Conservation (phyloP, 139 green algal genomes). For the Chlorella ohadii region DNA sequence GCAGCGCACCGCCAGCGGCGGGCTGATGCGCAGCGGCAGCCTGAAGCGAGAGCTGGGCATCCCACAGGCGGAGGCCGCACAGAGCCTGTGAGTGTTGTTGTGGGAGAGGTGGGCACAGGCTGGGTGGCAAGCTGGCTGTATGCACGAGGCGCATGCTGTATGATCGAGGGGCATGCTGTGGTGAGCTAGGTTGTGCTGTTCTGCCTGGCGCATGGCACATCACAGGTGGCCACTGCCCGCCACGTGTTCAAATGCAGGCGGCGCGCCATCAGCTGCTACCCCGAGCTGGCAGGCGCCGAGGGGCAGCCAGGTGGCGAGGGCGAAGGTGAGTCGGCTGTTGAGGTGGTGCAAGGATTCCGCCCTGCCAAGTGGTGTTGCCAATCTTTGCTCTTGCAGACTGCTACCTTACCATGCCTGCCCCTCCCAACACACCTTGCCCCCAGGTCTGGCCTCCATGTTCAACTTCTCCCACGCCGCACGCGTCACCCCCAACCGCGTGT, state of each 20-base stretch:
- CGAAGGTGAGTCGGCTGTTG: neutral
- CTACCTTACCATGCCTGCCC: neutral
- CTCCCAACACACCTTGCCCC: neutral
- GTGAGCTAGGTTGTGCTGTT: too few relatives aligned
- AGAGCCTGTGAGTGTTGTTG: neutral
- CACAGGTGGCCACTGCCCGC: too few relatives aligned
- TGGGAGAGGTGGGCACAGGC: too few relatives aligned
- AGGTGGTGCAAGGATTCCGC: too few relatives aligned
- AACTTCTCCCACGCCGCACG: conserved; percentile 50
- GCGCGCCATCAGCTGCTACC: conserved; percentile 46
- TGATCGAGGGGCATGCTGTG: too few relatives aligned
- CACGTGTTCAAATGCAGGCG: neutral
- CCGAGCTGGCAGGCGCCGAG: neutral
- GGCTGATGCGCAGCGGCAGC: neutral
- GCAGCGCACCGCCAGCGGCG: neutral
- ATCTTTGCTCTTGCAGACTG: neutral
- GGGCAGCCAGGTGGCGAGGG: too few relatives aligned
- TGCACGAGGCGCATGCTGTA: too few relatives aligned
- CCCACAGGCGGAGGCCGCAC: conserved; percentile 9
- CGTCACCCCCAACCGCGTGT: conserved; percentile 77
- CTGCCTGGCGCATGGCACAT: too few relatives aligned
- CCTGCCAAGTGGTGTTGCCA: too few relatives aligned
- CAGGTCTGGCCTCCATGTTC: conserved; percentile 37
- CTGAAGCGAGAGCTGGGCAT: conserved; percentile 22
- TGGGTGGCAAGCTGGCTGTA: too few relatives aligned